A percentile compares a stretch with the other conserved stretches of the same genome.
Conservation (phyloP, 1,139 yeast genomes). For the Protomyces inundatus region DNA sequence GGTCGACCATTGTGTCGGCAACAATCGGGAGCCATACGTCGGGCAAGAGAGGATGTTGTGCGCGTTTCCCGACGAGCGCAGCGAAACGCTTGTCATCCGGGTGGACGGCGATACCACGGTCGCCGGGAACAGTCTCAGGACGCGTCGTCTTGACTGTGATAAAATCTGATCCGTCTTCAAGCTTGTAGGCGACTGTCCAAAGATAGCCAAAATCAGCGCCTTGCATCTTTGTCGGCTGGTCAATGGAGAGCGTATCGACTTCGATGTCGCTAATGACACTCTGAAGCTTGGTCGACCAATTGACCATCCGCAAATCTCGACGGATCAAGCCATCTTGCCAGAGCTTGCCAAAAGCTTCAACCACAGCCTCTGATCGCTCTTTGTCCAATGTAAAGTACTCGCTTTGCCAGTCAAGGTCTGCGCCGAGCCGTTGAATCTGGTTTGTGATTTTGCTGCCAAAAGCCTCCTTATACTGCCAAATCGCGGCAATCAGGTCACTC, state of each 20-base stretch:
- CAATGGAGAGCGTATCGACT: slow-evolving; percentile 11
- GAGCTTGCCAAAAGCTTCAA: slow-evolving; percentile 23
- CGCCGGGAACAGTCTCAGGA: slow-evolving; percentile 29
- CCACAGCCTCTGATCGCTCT: slow-evolving; percentile 23
- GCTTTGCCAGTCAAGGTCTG: slow-evolving; percentile 27
- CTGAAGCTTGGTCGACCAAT: slow-evolving; percentile 27
- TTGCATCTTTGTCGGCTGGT: neutral
- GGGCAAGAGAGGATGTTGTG: slow-evolving; percentile 24
- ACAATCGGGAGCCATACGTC: slow-evolving; percentile 18
- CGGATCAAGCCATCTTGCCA: slow-evolving; percentile 27
- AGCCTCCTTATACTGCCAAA: slow-evolving; percentile 9
- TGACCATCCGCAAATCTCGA: slow-evolving; percentile 28
- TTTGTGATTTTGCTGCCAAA: slow-evolving; percentile 13
- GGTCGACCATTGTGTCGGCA: slow-evolving; percentile 25
- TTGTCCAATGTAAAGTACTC: slow-evolving; percentile 28
- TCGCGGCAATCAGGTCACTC: slow-evolving; percentile 1
- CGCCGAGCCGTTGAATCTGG: slow-evolving; percentile 25
- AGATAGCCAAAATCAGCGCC: slow-evolving; percentile 26
- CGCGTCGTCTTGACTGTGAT: slow-evolving; percentile 28
- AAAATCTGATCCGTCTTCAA: neutral
- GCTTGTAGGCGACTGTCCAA: slow-evolving; percentile 24
- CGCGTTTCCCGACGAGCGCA: slow-evolving; percentile 13
- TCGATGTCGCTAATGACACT: slow-evolving; percentile 30
- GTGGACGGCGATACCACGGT: slow-evolving; percentile 28
- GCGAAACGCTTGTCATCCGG: slow-evolving; percentile 18